A percentile compares a stretch with the other conserved stretches of the same genome.
Evolutionary conservation across 2,329 filamentous ascomycete species (phyloP).

Genomic region (Raffaelea deltoideospora): DNA sequence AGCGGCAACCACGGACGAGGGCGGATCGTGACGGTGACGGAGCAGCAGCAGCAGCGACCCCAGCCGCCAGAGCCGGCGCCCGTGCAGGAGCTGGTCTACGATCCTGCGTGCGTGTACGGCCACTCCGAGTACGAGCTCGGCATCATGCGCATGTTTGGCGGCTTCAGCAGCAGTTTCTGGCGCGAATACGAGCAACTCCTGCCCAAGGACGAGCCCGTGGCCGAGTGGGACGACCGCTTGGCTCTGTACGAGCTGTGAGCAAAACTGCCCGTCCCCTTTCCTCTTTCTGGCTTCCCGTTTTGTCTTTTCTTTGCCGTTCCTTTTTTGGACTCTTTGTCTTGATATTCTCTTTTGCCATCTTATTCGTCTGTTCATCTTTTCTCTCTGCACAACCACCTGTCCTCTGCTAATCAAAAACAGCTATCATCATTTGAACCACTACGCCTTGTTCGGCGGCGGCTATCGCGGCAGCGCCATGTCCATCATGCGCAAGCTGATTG

Average conservation of each 20-base stretch:
- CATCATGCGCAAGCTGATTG: conserved; percentile 61
- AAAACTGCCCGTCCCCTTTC: neutral
- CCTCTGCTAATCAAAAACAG: conserved; percentile 31
- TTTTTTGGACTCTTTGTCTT: too few species aligned
- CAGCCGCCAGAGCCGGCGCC: conserved; percentile 19
- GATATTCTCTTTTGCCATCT: too few species aligned
- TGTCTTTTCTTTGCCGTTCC: neutral
- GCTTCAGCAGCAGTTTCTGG: conserved; percentile 59
- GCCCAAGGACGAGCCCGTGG: conserved; percentile 63
- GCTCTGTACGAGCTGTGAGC: conserved; percentile 68
- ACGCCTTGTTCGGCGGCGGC: conserved; percentile 66
- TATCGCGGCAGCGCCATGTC: conserved; percentile 63
- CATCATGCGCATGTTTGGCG: conserved; percentile 95
- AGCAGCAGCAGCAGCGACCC: neutral
- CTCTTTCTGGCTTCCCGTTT: neutral
- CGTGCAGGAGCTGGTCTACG: conserved; percentile 64
- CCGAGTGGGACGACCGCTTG: conserved; percentile 76
- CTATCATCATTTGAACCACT: conserved; percentile 85
- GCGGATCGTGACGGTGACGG: conserved; percentile 29
- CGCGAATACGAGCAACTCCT: conserved; percentile 62
- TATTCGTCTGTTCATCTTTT: too few species aligned
- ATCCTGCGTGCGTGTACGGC: conserved; percentile 67
- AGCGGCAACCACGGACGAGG: conserved; percentile 65
- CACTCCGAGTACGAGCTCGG: conserved; percentile 85
- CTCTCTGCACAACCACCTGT: too few species aligned